phyloP scores from a whole-genome alignment of 768 basidiomycete genomes.

The Lactifluus rugatus region DNA sequence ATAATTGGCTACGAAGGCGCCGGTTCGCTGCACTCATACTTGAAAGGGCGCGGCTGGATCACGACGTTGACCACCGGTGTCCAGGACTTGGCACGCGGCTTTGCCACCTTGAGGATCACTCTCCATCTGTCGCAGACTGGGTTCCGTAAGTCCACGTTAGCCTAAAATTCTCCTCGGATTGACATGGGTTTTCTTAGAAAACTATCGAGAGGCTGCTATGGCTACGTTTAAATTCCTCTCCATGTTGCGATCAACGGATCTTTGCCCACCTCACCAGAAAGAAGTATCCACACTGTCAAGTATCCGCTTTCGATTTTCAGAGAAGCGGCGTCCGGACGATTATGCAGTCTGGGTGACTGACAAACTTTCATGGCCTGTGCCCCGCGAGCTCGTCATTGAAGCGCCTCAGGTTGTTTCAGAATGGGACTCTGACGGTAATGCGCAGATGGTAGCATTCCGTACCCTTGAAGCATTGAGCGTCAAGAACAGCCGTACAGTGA shows the following conservation, averaged over 20 bases:
- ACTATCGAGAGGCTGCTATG: slow-evolving; percentile 63
- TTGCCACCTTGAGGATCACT: slow-evolving; percentile 83
- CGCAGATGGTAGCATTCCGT: slow-evolving; percentile 45
- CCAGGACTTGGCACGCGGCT: slow-evolving; percentile 67
- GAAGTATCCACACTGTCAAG: slow-evolving; percentile 64
- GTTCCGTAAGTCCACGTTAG: slow-evolving; percentile 47
- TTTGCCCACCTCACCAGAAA: slow-evolving; percentile 59
- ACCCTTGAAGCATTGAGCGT: slow-evolving; percentile 53
- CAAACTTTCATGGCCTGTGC: slow-evolving; percentile 70
- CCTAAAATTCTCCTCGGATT: slow-evolving; percentile 5
- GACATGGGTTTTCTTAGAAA: slow-evolving; percentile 35
- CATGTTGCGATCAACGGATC: slow-evolving; percentile 50
- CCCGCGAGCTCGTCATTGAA: slow-evolving; percentile 63
- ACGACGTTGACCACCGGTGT: slow-evolving; percentile 62
- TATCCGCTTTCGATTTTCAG: slow-evolving; percentile 77
- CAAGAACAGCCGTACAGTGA: slow-evolving; percentile 52
- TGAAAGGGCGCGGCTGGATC: slow-evolving; percentile 85
- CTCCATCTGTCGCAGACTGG: slow-evolving; percentile 77
- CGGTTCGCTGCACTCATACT: slow-evolving; percentile 82
- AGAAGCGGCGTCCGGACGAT: slow-evolving; percentile 69
- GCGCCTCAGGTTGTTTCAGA: slow-evolving; percentile 64
- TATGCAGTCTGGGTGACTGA: slow-evolving; percentile 73
- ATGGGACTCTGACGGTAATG: slow-evolving; percentile 48
- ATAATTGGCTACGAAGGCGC: slow-evolving; percentile 89
- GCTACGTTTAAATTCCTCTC: slow-evolving; percentile 72